Conservation (phyloP, 2,329 filamentous ascomycete genomes). For the Fusarium sp. region DNA sequence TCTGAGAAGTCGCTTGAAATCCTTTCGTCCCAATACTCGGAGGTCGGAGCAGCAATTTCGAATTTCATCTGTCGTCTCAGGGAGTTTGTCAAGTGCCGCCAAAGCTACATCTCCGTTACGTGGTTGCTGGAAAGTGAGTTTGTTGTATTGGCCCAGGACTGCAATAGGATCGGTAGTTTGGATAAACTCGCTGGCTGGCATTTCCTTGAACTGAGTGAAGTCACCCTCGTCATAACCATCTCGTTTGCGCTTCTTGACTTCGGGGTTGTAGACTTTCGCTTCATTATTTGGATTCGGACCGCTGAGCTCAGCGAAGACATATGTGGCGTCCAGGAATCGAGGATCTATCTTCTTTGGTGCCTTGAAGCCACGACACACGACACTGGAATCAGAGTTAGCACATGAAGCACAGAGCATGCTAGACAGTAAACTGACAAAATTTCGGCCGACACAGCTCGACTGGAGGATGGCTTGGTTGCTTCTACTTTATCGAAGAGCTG, state of each 20-base stretch:
- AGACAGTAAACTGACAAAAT: slow-evolving; percentile 69
- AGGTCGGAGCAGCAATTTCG: slow-evolving; percentile 82
- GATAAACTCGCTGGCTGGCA: slow-evolving; percentile 90
- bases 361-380: slow-evolving; percentile 95
- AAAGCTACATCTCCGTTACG: slow-evolving; percentile 86
- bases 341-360: slow-evolving; percentile 94
- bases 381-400: slow-evolving; percentile 51
- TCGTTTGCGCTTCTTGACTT: slow-evolving; percentile 96
- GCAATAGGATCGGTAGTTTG: slow-evolving; percentile 93
- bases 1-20: slow-evolving; percentile 89
- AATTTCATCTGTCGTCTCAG: slow-evolving; percentile 88
- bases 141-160: slow-evolving; percentile 88
- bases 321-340: slow-evolving; percentile 87
- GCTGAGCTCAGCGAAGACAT: slow-evolving; percentile 87
- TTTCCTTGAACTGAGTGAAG: slow-evolving; percentile 91
- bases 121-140: slow-evolving; percentile 84
- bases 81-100: slow-evolving; percentile 84
- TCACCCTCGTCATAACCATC: slow-evolving; percentile 98
- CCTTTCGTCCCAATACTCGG: slow-evolving; percentile 90
- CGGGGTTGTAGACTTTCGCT: slow-evolving; percentile 97
- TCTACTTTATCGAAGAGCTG: slow-evolving; percentile 96
- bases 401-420: no score
- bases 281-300: slow-evolving; percentile 93
- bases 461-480: no score
- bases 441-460: slow-evolving; percentile 82